phyloP scores from a whole-genome alignment of 2,329 filamentous ascomycete species.

The Penicillium sp. region DNA sequence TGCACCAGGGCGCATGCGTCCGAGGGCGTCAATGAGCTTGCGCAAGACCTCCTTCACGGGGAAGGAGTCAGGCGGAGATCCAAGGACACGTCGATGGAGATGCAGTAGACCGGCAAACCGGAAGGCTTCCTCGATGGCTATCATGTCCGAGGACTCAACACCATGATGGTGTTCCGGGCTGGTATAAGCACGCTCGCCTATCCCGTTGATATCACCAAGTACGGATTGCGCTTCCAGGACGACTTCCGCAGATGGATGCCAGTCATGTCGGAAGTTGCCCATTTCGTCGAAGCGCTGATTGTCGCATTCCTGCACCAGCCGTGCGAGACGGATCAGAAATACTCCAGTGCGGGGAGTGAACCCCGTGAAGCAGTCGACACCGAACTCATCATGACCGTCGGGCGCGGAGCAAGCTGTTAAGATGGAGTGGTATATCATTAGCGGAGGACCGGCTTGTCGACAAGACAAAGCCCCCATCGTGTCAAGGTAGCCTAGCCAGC shows the following conservation, averaged over 20 bases:
- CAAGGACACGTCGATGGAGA: slow-evolving; percentile 70
- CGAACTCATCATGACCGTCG: slow-evolving; percentile 61
- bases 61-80: slow-evolving; percentile 56
- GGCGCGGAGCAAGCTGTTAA: slow-evolving; percentile 50
- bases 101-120: slow-evolving; percentile 78
- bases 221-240: slow-evolving; percentile 59
- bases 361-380: slow-evolving; percentile 78
- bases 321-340: slow-evolving; percentile 69
- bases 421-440: slow-evolving; percentile 52
- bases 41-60: slow-evolving; percentile 64
- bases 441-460: slow-evolving; percentile 53
- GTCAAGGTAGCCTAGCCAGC: slow-evolving; percentile 84
- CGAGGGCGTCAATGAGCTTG: slow-evolving; percentile 63
- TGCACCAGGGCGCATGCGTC: slow-evolving; percentile 63
- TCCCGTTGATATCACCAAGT: slow-evolving; percentile 61
- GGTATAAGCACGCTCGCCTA: slow-evolving; percentile 44
- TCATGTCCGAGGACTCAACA: slow-evolving; percentile 49
- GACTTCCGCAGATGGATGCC: slow-evolving; percentile 60
- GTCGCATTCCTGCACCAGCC: slow-evolving; percentile 69
- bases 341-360: slow-evolving; percentile 72
- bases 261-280: slow-evolving; percentile 53
- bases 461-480: slow-evolving; percentile 71
- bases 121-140: slow-evolving; percentile 73
- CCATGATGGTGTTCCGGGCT: slow-evolving; percentile 43
- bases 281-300: slow-evolving; percentile 60